Base-by-base conservation (phyloP, 495 filamentous ascomycete species). In the Pseudoneurospora amorphoporcata region DNA sequence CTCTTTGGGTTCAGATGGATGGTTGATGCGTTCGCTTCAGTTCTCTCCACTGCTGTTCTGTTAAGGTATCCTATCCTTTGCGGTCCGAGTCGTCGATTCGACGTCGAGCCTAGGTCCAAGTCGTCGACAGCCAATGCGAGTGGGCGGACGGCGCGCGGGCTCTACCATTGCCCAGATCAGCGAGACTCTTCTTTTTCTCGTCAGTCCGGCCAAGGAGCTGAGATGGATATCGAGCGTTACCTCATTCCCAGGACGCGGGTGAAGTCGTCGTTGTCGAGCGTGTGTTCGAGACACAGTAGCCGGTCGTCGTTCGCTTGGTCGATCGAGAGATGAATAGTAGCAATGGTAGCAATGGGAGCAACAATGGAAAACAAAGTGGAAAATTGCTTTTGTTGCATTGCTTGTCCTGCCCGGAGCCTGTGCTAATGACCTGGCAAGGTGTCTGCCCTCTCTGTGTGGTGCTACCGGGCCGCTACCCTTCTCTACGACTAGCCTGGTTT, bases 151-250 rank as follows among this genome's bases (percentile, higher is more conserved):
- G 38, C 37, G 39, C 38, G 53, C 32, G 70, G 40, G 41, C 70
- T 68, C 35, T 58, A 45, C 12, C 43, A 32, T 71, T 71, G 19
- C 53, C 70, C 32, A 71, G 29, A 71, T 37, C 39, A 58, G 42
- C 35, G 16, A 32, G 23, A 35, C 42, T 17, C 29, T 32, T 58
- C 47, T 58, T n/a, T 32, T n/a, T 53, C 10, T 29, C 47, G 53
- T 53, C 65, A 70, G 84, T 86, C 84, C 84, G 79, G 82, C 80
- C 76, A 84, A 79, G 84, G 84, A 85, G 81, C 84, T 85, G 84
- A 86, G 84, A 78, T 74, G 80, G 80, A 76, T 79, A 78, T 80
- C 73, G 73, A 76, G 79, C 39, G 80, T 82, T 86, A 86, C 84
- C 84, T 80, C 84, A 86, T 86, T 84, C 82, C 84, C 83, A 58